A percentile compares a stretch with the other conserved stretches of the same genome.
phyloP scores from a whole-genome alignment of 257 asterid genomes.

The Cinchona pubescens region DNA sequence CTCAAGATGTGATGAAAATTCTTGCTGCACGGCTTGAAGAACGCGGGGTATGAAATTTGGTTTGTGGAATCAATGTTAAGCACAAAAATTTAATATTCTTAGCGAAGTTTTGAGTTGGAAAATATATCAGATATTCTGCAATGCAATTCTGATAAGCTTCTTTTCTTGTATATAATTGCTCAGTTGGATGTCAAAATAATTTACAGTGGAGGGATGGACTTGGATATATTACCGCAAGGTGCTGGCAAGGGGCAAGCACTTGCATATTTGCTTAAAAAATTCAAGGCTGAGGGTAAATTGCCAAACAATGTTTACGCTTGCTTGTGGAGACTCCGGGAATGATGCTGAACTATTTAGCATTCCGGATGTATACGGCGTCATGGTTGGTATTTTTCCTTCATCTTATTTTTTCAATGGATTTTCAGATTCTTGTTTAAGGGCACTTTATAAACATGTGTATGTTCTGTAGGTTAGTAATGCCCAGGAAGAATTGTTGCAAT shows the following conservation, averaged over 20 bases:
- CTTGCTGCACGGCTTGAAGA: constrained; percentile 54
- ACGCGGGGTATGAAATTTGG: constrained; percentile 69
- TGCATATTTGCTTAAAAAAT: constrained; percentile 80
- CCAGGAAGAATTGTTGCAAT: constrained; percentile 90
- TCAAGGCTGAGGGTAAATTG: constrained; percentile 56
- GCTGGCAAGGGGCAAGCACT: constrained; percentile 99
- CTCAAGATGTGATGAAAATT: constrained; percentile 51
- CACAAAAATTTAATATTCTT: background rate
- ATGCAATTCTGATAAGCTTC: constrained; percentile 9
- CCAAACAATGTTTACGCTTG: constrained; percentile 91
- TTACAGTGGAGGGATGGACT: constrained; percentile 97
- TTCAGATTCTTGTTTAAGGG: constrained; percentile 14
- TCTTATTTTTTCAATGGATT: constrained; percentile 15
- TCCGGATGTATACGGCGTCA: constrained; percentile 90
- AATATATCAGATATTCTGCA: background rate
- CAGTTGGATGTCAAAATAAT: constrained; percentile 95
- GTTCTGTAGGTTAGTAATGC: constrained; percentile 83
- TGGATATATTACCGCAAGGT: constrained; percentile 93
- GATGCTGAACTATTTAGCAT: constrained; percentile 90
- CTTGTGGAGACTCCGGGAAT: constrained; percentile 97
- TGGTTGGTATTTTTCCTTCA: constrained; percentile 56
- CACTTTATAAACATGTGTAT: constrained; percentile 11
- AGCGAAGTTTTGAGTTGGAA: background rate
- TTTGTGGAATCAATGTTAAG: background rate
- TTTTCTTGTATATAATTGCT: constrained; percentile 23